These are phyloP conservation scores for Colletotrichum sp. DNA, from an alignment of 2,329 filamentous ascomycete genomes.

Conservation along the genomic window DNA sequence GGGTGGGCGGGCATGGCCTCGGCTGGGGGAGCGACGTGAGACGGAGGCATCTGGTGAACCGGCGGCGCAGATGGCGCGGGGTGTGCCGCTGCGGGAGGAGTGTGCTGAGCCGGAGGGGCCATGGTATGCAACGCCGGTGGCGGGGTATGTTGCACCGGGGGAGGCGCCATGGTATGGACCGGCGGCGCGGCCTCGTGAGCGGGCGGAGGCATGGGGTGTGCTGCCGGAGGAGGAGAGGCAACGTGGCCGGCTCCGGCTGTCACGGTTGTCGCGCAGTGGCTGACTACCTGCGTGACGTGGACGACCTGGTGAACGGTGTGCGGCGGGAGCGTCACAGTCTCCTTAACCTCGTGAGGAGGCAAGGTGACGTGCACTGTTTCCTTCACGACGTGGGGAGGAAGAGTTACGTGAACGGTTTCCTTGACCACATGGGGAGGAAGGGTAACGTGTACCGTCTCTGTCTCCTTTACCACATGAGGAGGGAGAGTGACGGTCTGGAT, in stretches of 20 bases:
- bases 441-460: slow-evolving; percentile 7
- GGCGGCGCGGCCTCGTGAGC: neutral
- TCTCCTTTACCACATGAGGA: neutral
- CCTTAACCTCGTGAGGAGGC: neutral
- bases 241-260: neutral
- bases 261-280: neutral
- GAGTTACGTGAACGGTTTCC: slow-evolving; percentile 10
- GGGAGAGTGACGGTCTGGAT: neutral
- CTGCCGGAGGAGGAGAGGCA: neutral
- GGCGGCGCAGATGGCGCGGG: neutral
- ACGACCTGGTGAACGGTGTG: neutral
- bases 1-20: slow-evolving; percentile 7
- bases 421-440: neutral
- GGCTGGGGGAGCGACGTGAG: neutral
- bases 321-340: slow-evolving; percentile 1
- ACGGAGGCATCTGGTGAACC: neutral
- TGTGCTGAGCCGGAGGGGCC: neutral
- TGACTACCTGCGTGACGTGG: neutral
- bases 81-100: neutral
- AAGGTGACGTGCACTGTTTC: slow-evolving; percentile 4
- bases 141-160: neutral
- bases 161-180: neutral
- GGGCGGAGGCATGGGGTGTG: neutral
- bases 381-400: neutral
- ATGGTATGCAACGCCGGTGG: neutral